These are phyloP conservation scores for Aspergillus ochraceus DNA, from an alignment of 2,329 filamentous ascomycete genomes.

Conservation along the genomic window DNA sequence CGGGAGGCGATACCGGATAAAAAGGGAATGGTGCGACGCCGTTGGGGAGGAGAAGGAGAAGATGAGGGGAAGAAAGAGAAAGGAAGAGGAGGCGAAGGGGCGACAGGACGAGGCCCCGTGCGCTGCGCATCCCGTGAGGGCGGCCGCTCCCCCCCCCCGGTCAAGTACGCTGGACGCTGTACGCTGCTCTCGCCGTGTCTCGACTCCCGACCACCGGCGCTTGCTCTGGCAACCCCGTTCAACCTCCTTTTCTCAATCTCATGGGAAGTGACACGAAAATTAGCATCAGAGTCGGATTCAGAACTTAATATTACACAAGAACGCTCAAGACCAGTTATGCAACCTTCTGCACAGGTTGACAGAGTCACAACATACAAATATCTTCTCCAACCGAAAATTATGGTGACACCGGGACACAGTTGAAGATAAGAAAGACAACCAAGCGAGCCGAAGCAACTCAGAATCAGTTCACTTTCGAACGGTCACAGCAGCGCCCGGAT, in stretches of 20 bases:
- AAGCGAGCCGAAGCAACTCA: neutral
- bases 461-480: slow-evolving; percentile 30
- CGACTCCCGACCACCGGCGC: too few species aligned
- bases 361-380: neutral
- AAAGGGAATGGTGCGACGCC: neutral
- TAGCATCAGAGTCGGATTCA: neutral
- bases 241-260: too few species aligned
- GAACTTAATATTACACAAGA: neutral
- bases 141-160: too few species aligned
- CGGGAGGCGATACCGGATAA: neutral
- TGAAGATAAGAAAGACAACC: neutral
- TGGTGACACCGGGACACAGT: neutral
- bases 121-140: neutral
- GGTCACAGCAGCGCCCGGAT: slow-evolving; percentile 32
- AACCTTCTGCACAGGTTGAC: neutral
- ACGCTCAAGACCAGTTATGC: neutral
- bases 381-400: neutral
- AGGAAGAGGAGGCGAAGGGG: neutral
- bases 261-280: neutral
- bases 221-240: too few species aligned
- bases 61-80: neutral
- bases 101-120: neutral
- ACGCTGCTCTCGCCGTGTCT: too few species aligned
- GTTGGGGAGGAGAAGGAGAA: neutral
- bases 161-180: too few species aligned